A percentile compares a stretch with the other conserved stretches of the same genome.
phyloP scores from a whole-genome alignment of 2,329 filamentous ascomycete species.

The Domatiomyces catenatus region DNA sequence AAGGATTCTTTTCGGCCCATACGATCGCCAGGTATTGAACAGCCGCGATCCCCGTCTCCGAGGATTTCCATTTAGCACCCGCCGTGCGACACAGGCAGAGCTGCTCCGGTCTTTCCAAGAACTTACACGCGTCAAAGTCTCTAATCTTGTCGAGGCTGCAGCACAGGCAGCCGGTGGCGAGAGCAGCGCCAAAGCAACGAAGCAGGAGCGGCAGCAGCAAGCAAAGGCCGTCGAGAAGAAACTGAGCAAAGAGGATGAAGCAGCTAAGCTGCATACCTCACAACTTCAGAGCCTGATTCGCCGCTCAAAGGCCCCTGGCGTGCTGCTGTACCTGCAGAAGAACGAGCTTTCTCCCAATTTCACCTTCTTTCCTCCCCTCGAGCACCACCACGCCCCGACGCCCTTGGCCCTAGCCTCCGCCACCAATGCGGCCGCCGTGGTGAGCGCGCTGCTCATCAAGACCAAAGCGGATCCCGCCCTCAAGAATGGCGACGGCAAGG shows the following conservation, averaged over 20 bases:
- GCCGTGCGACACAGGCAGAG: constrained; percentile 81
- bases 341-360: constrained; percentile 61
- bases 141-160: constrained; percentile 40
- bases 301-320: constrained; percentile 72
- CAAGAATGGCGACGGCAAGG: constrained; percentile 60
- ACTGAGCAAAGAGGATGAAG: constrained; percentile 68
- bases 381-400: constrained; percentile 63
- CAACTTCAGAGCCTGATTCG: constrained; percentile 80
- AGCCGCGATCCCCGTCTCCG: constrained; percentile 66
- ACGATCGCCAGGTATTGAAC: constrained; percentile 71
- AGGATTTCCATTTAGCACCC: constrained; percentile 84
- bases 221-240: constrained; percentile 29
- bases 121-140: constrained; percentile 75
- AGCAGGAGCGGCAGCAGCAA: neutral
- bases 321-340: constrained; percentile 67
- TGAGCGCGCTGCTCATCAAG: constrained; percentile 61
- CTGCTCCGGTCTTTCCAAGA: constrained; percentile 91
- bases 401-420: constrained; percentile 74
- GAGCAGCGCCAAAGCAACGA: constrained; percentile 18
- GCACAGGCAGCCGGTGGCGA: constrained; percentile 22
- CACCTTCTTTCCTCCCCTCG: constrained; percentile 51
- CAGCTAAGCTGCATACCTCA: constrained; percentile 64
- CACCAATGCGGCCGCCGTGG: constrained; percentile 62
- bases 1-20: constrained; percentile 74
- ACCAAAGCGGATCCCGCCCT: constrained; percentile 58